These are phyloP conservation scores for Thuidium tamariscinum DNA, from an alignment of 225 moss, liverwort and hornwort genomes.

Conservation along the genomic window DNA sequence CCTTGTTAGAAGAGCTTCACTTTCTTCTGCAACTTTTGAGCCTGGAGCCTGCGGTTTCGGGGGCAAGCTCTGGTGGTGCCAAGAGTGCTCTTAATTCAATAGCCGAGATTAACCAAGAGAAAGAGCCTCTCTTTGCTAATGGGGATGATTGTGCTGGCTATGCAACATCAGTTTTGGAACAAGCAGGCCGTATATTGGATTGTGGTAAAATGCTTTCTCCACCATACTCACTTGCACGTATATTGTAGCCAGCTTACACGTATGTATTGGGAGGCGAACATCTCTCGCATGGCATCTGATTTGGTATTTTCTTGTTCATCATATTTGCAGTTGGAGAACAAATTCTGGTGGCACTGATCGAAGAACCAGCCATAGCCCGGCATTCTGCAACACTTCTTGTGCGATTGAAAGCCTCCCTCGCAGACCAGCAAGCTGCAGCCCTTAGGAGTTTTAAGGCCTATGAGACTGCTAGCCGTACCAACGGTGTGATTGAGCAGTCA, in stretches of 20 bases:
- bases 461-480: conserved; percentile 44
- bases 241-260: not conserved
- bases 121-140: conserved; percentile 21
- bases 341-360: conserved; percentile 45
- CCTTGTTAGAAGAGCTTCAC: conserved; percentile 62
- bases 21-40: conserved; percentile 56
- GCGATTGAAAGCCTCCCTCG: conserved; percentile 46
- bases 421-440: conserved; percentile 60
- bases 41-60: conserved; percentile 30
- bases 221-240: not conserved
- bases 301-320: not conserved
- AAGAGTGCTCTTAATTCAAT: conserved; percentile 12
- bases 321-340: conserved; percentile 54
- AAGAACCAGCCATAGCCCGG: conserved; percentile 54
- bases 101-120: conserved; percentile 21
- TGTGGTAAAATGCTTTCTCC: conserved; percentile 32
- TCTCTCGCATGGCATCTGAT: not conserved
- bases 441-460: conserved; percentile 67
- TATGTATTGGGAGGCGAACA: not conserved
- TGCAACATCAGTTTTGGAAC: conserved; percentile 48
- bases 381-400: conserved; percentile 49
- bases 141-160: conserved; percentile 56
- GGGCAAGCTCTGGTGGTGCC: conserved; percentile 6
- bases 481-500: conserved; percentile 33
- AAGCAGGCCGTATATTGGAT: conserved; percentile 57